A percentile compares a stretch with the other conserved stretches of the same genome.
Evolutionary conservation across 495 filamentous ascomycete genomes (phyloP).

Genomic region (Rusavskia elegans): DNA sequence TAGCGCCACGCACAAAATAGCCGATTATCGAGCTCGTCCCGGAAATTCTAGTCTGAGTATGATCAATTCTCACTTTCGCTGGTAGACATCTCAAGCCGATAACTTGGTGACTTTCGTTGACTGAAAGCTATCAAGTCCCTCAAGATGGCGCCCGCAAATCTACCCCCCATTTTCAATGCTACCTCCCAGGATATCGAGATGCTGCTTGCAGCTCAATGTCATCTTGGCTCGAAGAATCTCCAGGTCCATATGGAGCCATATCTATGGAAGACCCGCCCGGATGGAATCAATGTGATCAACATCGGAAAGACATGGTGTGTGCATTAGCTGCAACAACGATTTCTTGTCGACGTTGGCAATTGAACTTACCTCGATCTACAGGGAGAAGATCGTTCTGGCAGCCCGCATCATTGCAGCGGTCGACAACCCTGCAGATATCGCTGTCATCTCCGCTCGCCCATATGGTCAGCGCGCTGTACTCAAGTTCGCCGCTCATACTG

Average conservation of each 20-base stretch:
- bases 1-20: constrained; percentile 20
- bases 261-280: constrained; percentile 95
- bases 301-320: constrained; percentile 98
- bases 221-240: constrained; percentile 97
- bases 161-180: constrained; percentile 78
- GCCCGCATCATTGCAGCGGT: constrained; percentile 97
- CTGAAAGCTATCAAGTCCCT: constrained; percentile 35
- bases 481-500: constrained; percentile 96
- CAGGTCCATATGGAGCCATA: constrained; percentile 99
- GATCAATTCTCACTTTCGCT: too few relatives aligned
- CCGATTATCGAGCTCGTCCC: constrained; percentile 22
- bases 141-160: constrained; percentile 88
- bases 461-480: constrained; percentile 98
- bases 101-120: not conserved
- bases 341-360: too few relatives aligned
- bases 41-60: too few relatives aligned
- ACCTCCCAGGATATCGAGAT: constrained; percentile 91
- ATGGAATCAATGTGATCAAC: constrained; percentile 97
- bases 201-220: constrained; percentile 89
- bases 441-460: constrained; percentile 97
- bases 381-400: constrained; percentile 98
- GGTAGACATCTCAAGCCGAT: not conserved
- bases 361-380: constrained; percentile 17
- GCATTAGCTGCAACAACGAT: not conserved
- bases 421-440: constrained; percentile 98